Evolutionary conservation across 768 basidiomycete species (phyloP).

Genomic region (Tremella mesenterica): DNA sequence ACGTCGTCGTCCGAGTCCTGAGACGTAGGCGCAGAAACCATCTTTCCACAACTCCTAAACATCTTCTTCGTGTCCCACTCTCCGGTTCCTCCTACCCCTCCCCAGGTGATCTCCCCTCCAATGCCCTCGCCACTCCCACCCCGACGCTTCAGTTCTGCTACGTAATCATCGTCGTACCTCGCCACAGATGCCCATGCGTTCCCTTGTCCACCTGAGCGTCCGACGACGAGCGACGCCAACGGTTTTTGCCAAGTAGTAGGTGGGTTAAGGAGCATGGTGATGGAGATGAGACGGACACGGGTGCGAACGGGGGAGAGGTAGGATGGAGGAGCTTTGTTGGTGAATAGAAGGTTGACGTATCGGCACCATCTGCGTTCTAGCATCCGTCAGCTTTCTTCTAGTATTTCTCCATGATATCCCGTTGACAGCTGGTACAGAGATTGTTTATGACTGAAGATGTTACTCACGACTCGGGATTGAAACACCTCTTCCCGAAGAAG

Average conservation of each 20-base stretch:
- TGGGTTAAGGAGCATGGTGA: conserved; percentile 30
- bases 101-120: conserved; percentile 16
- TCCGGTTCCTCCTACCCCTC: conserved; percentile 51
- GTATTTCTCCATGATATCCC: too few species aligned
- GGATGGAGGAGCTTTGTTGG: conserved; percentile 22
- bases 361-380: conserved; percentile 36
- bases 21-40: conserved; percentile 7
- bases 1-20: neutral
- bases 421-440: neutral
- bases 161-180: conserved; percentile 67
- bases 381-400: too few species aligned
- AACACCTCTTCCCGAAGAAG: conserved; percentile 30
- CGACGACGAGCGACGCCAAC: conserved; percentile 34
- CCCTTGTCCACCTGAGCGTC: conserved; percentile 31
- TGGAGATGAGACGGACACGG: conserved; percentile 30
- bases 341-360: conserved; percentile 35
- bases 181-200: conserved; percentile 62
- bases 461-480: conserved; percentile 37
- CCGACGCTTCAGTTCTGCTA: conserved; percentile 53
- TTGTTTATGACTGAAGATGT: neutral
- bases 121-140: conserved; percentile 45
- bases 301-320: conserved; percentile 11
- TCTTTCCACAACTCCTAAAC: conserved; percentile 63
- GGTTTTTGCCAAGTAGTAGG: conserved; percentile 32
- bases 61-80: conserved; percentile 69